Percentiles rank a stretch among this genome's conserved stretches.
Evolutionary conservation across 2,329 filamentous ascomycete genomes (phyloP).

Genomic region (Calonectria montana): DNA sequence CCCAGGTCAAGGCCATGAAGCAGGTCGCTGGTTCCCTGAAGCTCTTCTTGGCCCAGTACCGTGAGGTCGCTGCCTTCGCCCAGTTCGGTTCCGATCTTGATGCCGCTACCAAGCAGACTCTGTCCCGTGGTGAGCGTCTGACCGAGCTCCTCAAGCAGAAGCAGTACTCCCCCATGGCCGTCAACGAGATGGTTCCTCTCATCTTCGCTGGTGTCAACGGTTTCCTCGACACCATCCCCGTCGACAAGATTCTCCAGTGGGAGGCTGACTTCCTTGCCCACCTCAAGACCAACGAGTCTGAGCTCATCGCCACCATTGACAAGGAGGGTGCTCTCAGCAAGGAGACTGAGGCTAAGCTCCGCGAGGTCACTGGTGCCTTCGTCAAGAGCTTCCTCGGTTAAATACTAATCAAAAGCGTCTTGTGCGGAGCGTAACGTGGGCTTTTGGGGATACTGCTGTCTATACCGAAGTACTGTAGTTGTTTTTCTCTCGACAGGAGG

Average conservation of each 20-base stretch:
- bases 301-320: slow-evolving; percentile 86
- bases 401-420: slow-evolving; percentile 49
- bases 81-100: slow-evolving; percentile 99
- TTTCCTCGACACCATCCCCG: slow-evolving; percentile 88
- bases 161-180: slow-evolving; percentile 98
- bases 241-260: slow-evolving; percentile 92
- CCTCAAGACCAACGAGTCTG: slow-evolving; percentile 90
- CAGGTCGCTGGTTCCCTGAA: slow-evolving; percentile 99
- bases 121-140: slow-evolving; percentile 96
- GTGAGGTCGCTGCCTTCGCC: slow-evolving; percentile 99
- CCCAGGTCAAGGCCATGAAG: slow-evolving; percentile 99
- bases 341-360: slow-evolving; percentile 86
- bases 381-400: slow-evolving; percentile 89
- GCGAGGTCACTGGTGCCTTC: slow-evolving; percentile 81
- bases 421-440: slow-evolving; percentile 46
- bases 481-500: slow-evolving; percentile 61
- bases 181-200: slow-evolving; percentile 99
- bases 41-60: slow-evolving; percentile 99
- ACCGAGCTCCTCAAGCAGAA: slow-evolving; percentile 99
- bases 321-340: slow-evolving; percentile 97
- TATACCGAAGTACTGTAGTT: slow-evolving; percentile 59
- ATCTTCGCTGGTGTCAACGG: slow-evolving; percentile 99
- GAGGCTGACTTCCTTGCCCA: slow-evolving; percentile 94
- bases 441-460: slow-evolving; percentile 56
- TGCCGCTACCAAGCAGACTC: slow-evolving; percentile 98